Evolutionary conservation across 257 asterid species (phyloP), one percentile per base, ranked within the genome.

Genomic region (Asclepias syriaca): DNA sequence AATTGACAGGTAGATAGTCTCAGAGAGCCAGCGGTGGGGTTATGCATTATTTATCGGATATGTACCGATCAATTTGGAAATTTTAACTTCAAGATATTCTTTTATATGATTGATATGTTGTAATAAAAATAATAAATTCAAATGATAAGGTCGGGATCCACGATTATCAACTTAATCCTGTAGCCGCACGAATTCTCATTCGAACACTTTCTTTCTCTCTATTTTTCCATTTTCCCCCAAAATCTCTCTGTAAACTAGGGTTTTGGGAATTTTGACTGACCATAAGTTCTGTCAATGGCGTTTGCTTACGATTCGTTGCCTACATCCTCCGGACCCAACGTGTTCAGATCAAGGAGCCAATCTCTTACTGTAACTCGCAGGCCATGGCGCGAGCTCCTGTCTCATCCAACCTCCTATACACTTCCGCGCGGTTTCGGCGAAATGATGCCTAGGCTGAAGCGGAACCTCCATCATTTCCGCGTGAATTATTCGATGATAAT

Each of bases 361-460:
- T 65, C 87, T 11, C 60, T 81, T 71, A 83, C 21, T 79, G 86
- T 88, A 37, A 77, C 83, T 68, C 86, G 90, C 63, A 87, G 96
- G 78, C 86, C 93, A 19, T 90, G 97, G 97, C 83, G 87, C 76
- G 96, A 88, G 83, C 81, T 88, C 69, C 21, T 90, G 8, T 79
- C 91, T 8, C 95, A 84, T 69, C 92, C 92, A 1, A 61, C 91
- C 78, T 88, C 87, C 66, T 90, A 87, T 80, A 55, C 89, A 59
- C 32, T 70, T 3, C 97, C 93, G 32, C 64, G 45, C 69, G 53
- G 84, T 73, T 11, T 84, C 79, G 40, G 76, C 75, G 93, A 83
- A 13, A 22, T 88, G 71, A 29, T 64, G 69, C 66, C 83, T 24
- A 90, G 89, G 40, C 37, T 88, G 69, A 82, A 53, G 34, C 87